Percentiles rank a stretch among this genome's conserved stretches.
Evolutionary conservation across 768 basidiomycete genomes (phyloP).

Genomic region (Naematelia aurantialba): DNA sequence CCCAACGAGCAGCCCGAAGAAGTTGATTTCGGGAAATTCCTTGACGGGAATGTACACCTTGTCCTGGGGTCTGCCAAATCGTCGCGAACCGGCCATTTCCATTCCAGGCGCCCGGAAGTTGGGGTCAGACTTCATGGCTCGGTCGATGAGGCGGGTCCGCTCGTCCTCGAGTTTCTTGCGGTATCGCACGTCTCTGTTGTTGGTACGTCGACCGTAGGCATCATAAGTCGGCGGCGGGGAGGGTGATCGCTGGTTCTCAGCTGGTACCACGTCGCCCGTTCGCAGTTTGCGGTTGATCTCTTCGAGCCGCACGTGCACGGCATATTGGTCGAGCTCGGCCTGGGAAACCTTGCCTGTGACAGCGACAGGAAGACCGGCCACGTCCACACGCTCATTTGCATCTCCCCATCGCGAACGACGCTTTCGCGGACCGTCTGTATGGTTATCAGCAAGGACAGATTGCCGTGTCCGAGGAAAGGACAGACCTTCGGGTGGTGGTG

Average conservation of each 20-base stretch:
- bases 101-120: conserved; percentile 97
- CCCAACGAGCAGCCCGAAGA: conserved; percentile 95
- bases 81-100: conserved; percentile 82
- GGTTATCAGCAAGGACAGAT: neutral
- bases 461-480: conserved; percentile 19
- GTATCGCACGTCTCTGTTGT: conserved; percentile 97
- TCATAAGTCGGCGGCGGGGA: conserved; percentile 98
- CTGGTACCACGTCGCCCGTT: conserved; percentile 90
- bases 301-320: conserved; percentile 89
- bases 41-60: conserved; percentile 99
- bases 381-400: conserved; percentile 66
- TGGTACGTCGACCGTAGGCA: conserved; percentile 92
- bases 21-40: conserved; percentile 99
- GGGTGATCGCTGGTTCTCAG: conserved; percentile 88
- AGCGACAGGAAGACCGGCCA: conserved; percentile 89
- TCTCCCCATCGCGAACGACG: conserved; percentile 98
- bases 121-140: conserved; percentile 94
- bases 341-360: conserved; percentile 88
- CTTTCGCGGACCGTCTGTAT: conserved; percentile 63
- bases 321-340: conserved; percentile 95
- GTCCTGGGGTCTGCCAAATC: conserved; percentile 82
- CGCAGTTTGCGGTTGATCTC: conserved; percentile 95
- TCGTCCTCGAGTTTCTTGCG: conserved; percentile 68
- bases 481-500: conserved; percentile 71
- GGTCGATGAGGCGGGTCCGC: conserved; percentile 86